Percentiles rank a stretch among this genome's conserved stretches.
phyloP scores from a whole-genome alignment of 208 protist species.

The Leishmania braziliensis region DNA sequence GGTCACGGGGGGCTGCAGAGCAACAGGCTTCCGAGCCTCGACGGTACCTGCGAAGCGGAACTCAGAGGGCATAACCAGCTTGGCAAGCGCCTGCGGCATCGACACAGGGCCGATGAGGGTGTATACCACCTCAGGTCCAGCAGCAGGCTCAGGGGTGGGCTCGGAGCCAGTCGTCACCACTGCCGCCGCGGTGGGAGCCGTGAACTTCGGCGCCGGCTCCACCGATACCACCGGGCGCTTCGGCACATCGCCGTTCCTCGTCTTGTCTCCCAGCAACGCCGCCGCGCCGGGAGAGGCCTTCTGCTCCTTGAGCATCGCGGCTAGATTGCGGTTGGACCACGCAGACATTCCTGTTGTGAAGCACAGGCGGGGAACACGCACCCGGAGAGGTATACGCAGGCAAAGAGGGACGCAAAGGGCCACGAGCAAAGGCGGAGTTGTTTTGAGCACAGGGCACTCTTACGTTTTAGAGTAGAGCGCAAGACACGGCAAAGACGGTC shows the following conservation, averaged over 20 bases:
- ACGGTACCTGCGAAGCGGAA: conserved; percentile 29
- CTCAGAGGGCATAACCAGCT: conserved; percentile 19
- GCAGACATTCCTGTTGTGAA: conserved; percentile 51
- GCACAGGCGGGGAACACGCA: neutral
- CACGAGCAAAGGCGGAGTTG: neutral
- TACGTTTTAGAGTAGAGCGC: neutral
- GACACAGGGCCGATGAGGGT: conserved; percentile 38
- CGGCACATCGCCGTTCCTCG: neutral
- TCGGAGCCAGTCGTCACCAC: neutral
- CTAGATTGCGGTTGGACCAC: conserved; percentile 55
- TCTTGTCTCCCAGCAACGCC: neutral
- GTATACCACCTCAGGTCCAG: conserved; percentile 11
- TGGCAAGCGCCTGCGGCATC: conserved; percentile 47
- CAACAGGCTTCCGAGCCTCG: conserved; percentile 5
- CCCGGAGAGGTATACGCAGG: neutral
- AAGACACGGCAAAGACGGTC: neutral
- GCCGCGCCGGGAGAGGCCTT: conserved; percentile 25
- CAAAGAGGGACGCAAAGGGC: neutral
- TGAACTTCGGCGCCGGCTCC: conserved; percentile 7
- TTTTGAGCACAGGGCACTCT: neutral
- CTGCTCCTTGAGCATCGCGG: conserved; percentile 64
- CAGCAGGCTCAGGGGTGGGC: conserved; percentile 8
- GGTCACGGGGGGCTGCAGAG: neutral
- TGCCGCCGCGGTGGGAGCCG: neutral
- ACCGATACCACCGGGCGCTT: conserved; percentile 8